Conservation (phyloP, 257 asterid species). For the Solanum clarkiae region DNA sequence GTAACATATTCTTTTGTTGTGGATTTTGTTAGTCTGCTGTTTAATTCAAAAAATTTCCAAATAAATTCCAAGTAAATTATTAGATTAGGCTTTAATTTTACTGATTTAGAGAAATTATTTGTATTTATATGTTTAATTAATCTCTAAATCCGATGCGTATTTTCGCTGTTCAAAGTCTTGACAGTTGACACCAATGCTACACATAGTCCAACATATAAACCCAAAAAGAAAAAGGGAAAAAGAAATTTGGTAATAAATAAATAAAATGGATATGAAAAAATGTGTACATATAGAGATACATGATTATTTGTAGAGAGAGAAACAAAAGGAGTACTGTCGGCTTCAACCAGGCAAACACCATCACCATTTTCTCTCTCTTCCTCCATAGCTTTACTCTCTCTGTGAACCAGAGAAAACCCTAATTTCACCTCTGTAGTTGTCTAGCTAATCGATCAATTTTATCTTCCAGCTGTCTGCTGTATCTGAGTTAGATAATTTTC, state of each 20-base stretch:
- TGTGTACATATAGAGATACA: neutral
- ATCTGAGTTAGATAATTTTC: neutral
- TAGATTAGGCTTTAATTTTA: neutral
- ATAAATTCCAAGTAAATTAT: neutral
- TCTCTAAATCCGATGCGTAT: neutral
- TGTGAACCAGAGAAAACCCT: neutral
- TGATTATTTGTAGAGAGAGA: slow-evolving; percentile 22
- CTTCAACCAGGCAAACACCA: slow-evolving; percentile 78
- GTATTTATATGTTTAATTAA: neutral
- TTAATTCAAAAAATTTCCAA: neutral
- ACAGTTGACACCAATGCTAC: slow-evolving; percentile 1
- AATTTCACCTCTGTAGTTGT: neutral
- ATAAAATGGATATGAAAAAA: neutral
- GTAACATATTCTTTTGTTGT: neutral
- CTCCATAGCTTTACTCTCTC: neutral
- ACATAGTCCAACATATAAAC: slow-evolving; percentile 2
- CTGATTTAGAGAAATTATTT: neutral
- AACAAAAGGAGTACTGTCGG: slow-evolving; percentile 47
- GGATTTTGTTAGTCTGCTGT: neutral
- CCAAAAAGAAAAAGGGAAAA: neutral
- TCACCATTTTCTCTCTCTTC: slow-evolving; percentile 24
- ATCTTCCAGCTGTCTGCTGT: slow-evolving; percentile 8
- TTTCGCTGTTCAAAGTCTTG: slow-evolving; percentile 7
- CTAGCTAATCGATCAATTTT: slow-evolving; percentile 5
- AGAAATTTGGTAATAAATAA: neutral